Conservation (phyloP, 345 rosid genomes). For the Dimocarpus longan region DNA sequence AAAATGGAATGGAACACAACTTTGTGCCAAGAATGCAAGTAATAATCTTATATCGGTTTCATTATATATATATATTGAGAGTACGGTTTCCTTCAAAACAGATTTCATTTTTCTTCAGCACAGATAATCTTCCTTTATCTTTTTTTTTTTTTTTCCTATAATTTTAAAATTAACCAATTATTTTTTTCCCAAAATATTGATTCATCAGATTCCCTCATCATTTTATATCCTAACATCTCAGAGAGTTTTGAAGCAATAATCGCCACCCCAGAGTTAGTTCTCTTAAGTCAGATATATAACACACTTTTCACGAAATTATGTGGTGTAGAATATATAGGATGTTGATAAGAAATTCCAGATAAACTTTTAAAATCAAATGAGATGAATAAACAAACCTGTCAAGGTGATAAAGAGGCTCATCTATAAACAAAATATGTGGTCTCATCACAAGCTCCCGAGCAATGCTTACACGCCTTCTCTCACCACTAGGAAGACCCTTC, state of each 20-base stretch:
- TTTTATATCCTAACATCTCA: neutral
- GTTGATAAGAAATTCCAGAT: neutral
- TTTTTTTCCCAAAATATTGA: neutral
- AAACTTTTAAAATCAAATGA: neutral
- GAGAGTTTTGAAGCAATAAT: neutral
- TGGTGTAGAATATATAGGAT: neutral
- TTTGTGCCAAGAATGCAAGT: neutral
- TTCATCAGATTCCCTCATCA: neutral
- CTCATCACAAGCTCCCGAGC: conserved; percentile 99
- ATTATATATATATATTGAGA: too few species aligned
- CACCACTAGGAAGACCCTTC: conserved; percentile 91
- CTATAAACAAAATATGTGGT: conserved; percentile 85
- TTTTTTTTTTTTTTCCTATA: too few species aligned
- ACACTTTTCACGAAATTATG: neutral
- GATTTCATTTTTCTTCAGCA: too few species aligned
- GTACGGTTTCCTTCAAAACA: too few species aligned
- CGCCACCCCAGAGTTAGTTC: neutral
- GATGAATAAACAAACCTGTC: conserved; percentile 59
- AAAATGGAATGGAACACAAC: neutral
- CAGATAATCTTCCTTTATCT: too few species aligned
- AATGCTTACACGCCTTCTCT: conserved; percentile 95
- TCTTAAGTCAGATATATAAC: neutral
- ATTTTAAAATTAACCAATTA: neutral
- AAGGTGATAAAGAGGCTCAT: conserved; percentile 98
- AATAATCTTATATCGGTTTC: neutral